Evolutionary conservation across 148 eudicot species (phyloP).

Genomic region (Chenopodium formosanum): DNA sequence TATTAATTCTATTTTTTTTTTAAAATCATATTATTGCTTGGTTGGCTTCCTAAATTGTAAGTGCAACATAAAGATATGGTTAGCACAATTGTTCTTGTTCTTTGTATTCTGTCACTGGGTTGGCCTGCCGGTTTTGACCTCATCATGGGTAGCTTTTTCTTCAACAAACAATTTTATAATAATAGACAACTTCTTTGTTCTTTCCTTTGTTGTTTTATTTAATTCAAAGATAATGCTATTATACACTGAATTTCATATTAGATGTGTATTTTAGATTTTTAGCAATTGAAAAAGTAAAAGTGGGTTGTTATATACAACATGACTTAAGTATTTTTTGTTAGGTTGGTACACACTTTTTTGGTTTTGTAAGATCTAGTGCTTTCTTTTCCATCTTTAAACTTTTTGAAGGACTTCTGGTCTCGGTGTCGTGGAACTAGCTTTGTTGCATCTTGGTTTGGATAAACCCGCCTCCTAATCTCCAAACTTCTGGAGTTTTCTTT

Average conservation of each 20-base stretch:
- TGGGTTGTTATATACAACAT: background rate
- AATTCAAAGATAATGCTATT: background rate
- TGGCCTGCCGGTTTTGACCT: constrained; percentile 9
- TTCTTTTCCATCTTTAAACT: too few relatives aligned
- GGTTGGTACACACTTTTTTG: background rate
- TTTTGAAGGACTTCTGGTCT: background rate
- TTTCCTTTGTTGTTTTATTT: background rate
- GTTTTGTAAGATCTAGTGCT: background rate
- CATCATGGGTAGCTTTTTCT: background rate
- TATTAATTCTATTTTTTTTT: too few relatives aligned
- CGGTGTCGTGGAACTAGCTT: background rate
- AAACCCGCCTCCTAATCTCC: background rate
- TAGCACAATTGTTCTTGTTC: constrained; percentile 4
- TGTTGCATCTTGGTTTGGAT: background rate
- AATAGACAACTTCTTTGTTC: background rate
- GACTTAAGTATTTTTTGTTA: background rate
- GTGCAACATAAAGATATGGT: background rate
- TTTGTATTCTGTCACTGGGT: constrained; percentile 1
- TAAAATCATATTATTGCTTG: background rate
- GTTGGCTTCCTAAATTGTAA: background rate
- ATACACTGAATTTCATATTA: background rate
- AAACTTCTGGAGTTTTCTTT: background rate
- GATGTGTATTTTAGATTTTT: background rate
- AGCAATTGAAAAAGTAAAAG: background rate
- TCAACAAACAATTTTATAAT: background rate